A percentile compares a stretch with the other conserved stretches of the same genome.
These are phyloP conservation scores for Tetrapisispora iriomotensis DNA, from an alignment of 805 yeast genomes.

Conservation along the genomic window DNA sequence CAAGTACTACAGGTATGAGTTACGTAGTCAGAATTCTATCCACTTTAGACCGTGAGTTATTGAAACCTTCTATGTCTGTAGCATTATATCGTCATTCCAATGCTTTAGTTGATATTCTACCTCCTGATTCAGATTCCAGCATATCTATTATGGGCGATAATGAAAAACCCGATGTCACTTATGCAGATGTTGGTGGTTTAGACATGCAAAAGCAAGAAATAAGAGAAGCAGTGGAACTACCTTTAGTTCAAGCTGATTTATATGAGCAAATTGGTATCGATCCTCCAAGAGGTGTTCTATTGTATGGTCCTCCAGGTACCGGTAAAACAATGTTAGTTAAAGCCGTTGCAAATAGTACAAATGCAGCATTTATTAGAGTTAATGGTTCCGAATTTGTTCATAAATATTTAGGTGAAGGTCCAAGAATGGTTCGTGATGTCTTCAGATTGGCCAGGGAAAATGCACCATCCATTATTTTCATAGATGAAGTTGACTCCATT, in stretches of 20 bases:
- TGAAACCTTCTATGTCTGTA: constrained; percentile 91
- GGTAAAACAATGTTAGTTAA: constrained; percentile 98
- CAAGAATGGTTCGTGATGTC: constrained; percentile 98
- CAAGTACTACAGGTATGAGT: constrained; percentile 95
- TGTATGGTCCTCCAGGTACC: constrained; percentile 99
- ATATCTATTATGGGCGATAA: constrained; percentile 91
- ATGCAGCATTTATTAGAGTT: constrained; percentile 92
- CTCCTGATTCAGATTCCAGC: constrained; percentile 97
- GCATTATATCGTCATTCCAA: constrained; percentile 98
- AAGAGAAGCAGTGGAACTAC: constrained; percentile 95
- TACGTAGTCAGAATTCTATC: constrained; percentile 92
- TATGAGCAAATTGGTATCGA: constrained; percentile 97
- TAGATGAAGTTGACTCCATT: constrained; percentile 97
- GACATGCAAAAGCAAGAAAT: constrained; percentile 99
- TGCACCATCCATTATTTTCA: constrained; percentile 92
- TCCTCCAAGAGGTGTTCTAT: constrained; percentile 94
- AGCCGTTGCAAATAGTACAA: constrained; percentile 95
- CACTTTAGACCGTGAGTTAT: constrained; percentile 86
- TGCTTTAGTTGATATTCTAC: constrained; percentile 91
- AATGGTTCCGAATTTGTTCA: constrained; percentile 98
- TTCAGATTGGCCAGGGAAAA: constrained; percentile 95
- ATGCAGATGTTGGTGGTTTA: constrained; percentile 97
- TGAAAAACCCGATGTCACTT: constrained; percentile 85
- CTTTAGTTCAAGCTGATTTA: constrained; percentile 88
- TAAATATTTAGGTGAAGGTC: constrained; percentile 97